Evolutionary conservation across 495 filamentous ascomycete species (phyloP), one percentile per base, ranked within the genome.

Genomic region (Polyplosphaeria fusca): DNA sequence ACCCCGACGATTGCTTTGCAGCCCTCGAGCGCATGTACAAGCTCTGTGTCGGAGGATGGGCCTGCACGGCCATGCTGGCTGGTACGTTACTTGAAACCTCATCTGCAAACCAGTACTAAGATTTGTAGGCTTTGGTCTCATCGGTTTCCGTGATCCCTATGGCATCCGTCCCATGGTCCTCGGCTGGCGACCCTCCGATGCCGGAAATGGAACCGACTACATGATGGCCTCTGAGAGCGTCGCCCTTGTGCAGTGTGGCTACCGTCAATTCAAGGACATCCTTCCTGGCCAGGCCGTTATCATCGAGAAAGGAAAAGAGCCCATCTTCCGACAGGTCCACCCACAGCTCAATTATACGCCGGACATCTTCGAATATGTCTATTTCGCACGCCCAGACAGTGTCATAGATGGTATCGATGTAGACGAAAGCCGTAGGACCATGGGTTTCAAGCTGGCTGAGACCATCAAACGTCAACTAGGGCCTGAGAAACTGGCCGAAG

Each of bases 181-280:
- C 4, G 93, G 93, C 40, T 86, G 82, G 61, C 80, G 87, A 37
- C 79, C 80, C 2, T 87, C 86, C 0, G 67, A 84, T n/a, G 75
- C 78, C 48, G 79, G 80, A 23, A 78, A 82, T 0, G 86, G 86
- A 19, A 88, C 68, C 48, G 93, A 97, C 73, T 98, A 96, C 74
- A 94, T 97, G 88, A 84, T 98, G 77, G 88, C 93, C 0, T 96
- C 90, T n/a, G 93, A 98, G 72, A 93, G 88, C 27, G 87, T 97
- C 55, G 93, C 93, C 44, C 75, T 98, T 38, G 80, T 85, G 49
- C 91, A 95, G 65, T 82, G 94, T 27, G 92, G 89, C 18, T 96
- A 95, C 77, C 74, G 70, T 20, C 78, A 90, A 67, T 87, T 95
- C 61, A 71, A 77, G 32, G 91, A 97, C 67, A 90, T 97, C 56